Base-by-base conservation (phyloP, 2,329 filamentous ascomycete genomes). In the Fonsecaea monophora region DNA sequence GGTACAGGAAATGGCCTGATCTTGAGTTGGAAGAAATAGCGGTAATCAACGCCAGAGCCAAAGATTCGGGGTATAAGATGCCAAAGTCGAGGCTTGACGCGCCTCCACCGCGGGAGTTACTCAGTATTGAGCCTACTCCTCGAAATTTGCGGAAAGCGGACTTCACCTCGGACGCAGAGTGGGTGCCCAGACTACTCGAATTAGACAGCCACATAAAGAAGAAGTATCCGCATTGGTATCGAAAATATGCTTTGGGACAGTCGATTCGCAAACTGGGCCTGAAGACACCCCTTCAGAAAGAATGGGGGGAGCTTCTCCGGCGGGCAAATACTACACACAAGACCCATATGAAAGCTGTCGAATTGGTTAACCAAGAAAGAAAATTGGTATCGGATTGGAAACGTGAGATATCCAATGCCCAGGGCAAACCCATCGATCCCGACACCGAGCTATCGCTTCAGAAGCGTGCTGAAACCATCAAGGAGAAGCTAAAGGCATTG, bases 331-430 rank as follows among this genome's bases (percentile, higher is more conserved):
- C 70, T 8, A 54, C 35, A 42, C 62, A 70, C 64, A 66, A 45
- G 5, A 62, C 60, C 1, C 62, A 67, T 25, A 63, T 65, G 60
- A 65, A 57, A 48, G 66, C 66, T 13, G 54, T 65, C 13, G 62
- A 63, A 21, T 30, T 72, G 9, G 64, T 69, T 42, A 63, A 68
- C 18, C 40, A 70, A 32, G 60, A 67, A 60, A 60, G 68, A 50
- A 35, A 40, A 40, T 30, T 69, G 8, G 55, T 71, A 30, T 15
- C 38, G 12, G 54, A 67, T 34, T 71, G 65, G 68, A 65, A 58
- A 50, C 30, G 38, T 18, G 45, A 45, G 12, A 34, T 61, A 3
- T 9, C 50, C 32, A 53, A 42, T 7, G 35, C 62, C 10, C 15
- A 35, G 34, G 40, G 30, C 34, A 21, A 30, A 8, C 21, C 50